Conservation (phyloP, 257 asterid species). For the Solanum chiquidenum region DNA sequence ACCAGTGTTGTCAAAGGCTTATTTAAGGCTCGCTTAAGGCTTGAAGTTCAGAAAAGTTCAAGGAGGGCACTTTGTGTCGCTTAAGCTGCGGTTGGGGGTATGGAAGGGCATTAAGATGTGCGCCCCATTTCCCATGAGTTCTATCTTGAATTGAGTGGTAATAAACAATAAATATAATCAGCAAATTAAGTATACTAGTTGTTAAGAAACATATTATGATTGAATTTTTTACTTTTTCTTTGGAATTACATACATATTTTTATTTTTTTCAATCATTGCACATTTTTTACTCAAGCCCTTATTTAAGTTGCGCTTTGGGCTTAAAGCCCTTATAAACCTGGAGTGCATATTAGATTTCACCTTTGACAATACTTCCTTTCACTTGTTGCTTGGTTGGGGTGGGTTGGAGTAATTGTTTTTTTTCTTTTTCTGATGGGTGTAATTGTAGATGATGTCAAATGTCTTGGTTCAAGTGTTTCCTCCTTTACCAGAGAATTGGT, state of each 20-base stretch:
- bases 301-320: neutral
- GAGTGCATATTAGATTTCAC: neutral
- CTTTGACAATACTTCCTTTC: neutral
- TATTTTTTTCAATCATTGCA: neutral
- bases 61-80: neutral
- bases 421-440: neutral
- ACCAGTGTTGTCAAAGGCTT: neutral
- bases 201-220: neutral
- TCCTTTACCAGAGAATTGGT: neutral
- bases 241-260: neutral
- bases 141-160: neutral
- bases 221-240: neutral
- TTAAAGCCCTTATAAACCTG: neutral
- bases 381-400: neutral
- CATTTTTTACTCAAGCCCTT: neutral
- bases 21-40: neutral
- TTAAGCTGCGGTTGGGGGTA: neutral
- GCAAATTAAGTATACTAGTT: neutral
- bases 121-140: neutral
- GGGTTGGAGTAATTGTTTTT: neutral
- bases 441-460: neutral
- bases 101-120: neutral
- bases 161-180: neutral
- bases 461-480: neutral
- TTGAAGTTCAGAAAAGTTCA: neutral